Percentiles rank a stretch among this genome's conserved stretches.
These are phyloP conservation scores for Wickerhamiella kurtzmanii DNA, from an alignment of 805 yeast species.

Conservation along the genomic window DNA sequence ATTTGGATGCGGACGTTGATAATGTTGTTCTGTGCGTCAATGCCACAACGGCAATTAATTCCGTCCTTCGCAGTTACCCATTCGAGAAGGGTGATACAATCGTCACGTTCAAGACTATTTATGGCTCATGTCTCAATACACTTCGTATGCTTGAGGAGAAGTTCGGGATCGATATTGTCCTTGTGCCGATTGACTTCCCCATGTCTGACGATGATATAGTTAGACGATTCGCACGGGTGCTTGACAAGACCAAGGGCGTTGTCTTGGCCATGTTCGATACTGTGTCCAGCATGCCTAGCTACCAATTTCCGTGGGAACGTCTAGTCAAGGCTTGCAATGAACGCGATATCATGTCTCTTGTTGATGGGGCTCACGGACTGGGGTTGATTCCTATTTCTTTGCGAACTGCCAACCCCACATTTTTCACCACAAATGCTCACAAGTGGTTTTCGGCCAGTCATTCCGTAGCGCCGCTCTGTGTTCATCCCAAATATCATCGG, in stretches of 20 bases:
- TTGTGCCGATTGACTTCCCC: slow-evolving; percentile 34
- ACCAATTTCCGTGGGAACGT: slow-evolving; percentile 40
- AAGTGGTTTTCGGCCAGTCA: slow-evolving; percentile 55
- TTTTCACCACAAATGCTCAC: slow-evolving; percentile 48
- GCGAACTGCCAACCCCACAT: slow-evolving; percentile 37
- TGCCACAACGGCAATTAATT: slow-evolving; percentile 49
- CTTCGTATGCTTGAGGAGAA: slow-evolving; percentile 21
- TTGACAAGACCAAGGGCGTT: slow-evolving; percentile 23
- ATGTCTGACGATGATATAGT: slow-evolving; percentile 32
- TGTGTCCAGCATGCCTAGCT: slow-evolving; percentile 53
- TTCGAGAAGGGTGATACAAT: slow-evolving; percentile 40
- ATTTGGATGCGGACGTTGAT: slow-evolving; percentile 36
- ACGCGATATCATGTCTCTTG: slow-evolving; percentile 37
- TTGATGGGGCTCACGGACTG: slow-evolving; percentile 63
- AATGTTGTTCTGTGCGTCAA: slow-evolving; percentile 43
- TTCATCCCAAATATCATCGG: slow-evolving; percentile 37
- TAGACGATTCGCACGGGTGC: slow-evolving; percentile 17
- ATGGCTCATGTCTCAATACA: slow-evolving; percentile 43
- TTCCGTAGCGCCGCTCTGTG: slow-evolving; percentile 47
- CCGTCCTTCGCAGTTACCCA: slow-evolving; percentile 41
- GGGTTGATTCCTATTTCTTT: slow-evolving; percentile 30
- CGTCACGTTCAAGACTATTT: slow-evolving; percentile 36
- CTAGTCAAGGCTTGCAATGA: slow-evolving; percentile 35
- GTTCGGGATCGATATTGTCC: slow-evolving; percentile 27
- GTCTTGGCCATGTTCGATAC: slow-evolving; percentile 40